Conservation (phyloP, 2,329 filamentous ascomycete genomes). For the Clarireedia paspali region DNA sequence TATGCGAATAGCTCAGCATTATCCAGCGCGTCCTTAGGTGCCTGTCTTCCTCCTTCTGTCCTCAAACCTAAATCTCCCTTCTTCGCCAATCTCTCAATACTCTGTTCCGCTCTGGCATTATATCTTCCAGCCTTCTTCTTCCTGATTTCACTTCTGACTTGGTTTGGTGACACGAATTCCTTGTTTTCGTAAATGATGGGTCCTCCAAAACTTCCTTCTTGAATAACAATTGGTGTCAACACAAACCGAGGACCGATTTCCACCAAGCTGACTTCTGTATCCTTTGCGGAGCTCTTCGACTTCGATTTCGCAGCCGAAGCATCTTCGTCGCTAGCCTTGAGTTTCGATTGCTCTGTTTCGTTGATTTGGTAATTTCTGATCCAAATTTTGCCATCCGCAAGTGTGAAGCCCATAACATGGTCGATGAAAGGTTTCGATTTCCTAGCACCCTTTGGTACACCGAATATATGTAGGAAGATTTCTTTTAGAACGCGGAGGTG, state of each 20-base stretch:
- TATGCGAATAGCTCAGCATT: slow-evolving; percentile 68
- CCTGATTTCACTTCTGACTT: slow-evolving; percentile 76
- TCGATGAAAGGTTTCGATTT: slow-evolving; percentile 96
- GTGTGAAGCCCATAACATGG: slow-evolving; percentile 85
- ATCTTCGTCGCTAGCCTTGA: slow-evolving; percentile 32
- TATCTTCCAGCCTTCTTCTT: slow-evolving; percentile 70
- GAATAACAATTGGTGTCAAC: slow-evolving; percentile 87
- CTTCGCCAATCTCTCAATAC: slow-evolving; percentile 64
- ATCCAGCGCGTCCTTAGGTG: slow-evolving; percentile 64
- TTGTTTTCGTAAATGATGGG: slow-evolving; percentile 98
- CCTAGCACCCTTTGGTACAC: slow-evolving; percentile 78
- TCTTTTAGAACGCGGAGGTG: slow-evolving; percentile 82
- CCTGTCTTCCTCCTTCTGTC: slow-evolving; percentile 54
- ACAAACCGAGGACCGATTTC: slow-evolving; percentile 94
- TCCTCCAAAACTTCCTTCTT: slow-evolving; percentile 90
- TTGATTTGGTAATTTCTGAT: slow-evolving; percentile 89
- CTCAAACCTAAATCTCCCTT: slow-evolving; percentile 70
- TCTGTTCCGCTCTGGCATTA: slow-evolving; percentile 66
- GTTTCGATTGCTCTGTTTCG: slow-evolving; percentile 62
- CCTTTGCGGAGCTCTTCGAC: slow-evolving; percentile 38
- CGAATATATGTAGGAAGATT: slow-evolving; percentile 82
- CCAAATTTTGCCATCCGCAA: slow-evolving; percentile 93
- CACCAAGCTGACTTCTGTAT: slow-evolving; percentile 73
- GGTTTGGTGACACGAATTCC: slow-evolving; percentile 94
- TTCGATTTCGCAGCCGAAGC: slow-evolving; percentile 34